phyloP scores from a whole-genome alignment of 148 eudicot species.

The Beta vulgaris region DNA sequence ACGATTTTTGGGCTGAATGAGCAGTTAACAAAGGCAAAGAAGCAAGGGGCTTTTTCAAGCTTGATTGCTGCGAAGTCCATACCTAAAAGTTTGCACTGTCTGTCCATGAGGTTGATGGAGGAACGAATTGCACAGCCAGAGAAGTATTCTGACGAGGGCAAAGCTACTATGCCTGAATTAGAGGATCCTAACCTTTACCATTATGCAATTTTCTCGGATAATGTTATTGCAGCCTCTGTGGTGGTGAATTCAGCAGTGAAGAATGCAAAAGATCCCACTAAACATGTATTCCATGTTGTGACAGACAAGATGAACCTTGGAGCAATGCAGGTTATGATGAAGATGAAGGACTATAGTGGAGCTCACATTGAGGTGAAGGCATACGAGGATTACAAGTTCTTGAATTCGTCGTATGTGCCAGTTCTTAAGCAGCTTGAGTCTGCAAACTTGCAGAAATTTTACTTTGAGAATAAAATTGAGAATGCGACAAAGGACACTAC shows the following conservation, averaged over 20 bases:
- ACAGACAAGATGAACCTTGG: slow-evolving; percentile 96
- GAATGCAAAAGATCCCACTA: slow-evolving; percentile 79
- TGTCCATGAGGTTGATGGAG: slow-evolving; percentile 89
- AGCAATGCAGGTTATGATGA: slow-evolving; percentile 97
- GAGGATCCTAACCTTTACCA: slow-evolving; percentile 88
- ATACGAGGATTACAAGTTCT: slow-evolving; percentile 77
- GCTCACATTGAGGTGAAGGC: slow-evolving; percentile 94
- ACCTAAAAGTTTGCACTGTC: slow-evolving; percentile 86
- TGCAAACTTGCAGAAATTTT: slow-evolving; percentile 75
- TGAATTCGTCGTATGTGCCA: slow-evolving; percentile 88
- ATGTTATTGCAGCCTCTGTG: slow-evolving; percentile 88
- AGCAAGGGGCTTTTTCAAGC: slow-evolving; percentile 94
- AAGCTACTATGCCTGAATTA: slow-evolving; percentile 54
- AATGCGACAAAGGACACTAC: slow-evolving; percentile 90
- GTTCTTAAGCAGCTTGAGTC: slow-evolving; percentile 91
- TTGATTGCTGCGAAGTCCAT: slow-evolving; percentile 95
- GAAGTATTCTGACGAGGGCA: slow-evolving; percentile 72
- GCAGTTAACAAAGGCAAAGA: slow-evolving; percentile 78
- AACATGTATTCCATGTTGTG: slow-evolving; percentile 94
- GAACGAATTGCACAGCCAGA: slow-evolving; percentile 76
- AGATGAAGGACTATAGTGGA: slow-evolving; percentile 79
- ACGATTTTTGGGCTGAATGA: slow-evolving; percentile 76
- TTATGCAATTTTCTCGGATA: slow-evolving; percentile 88
- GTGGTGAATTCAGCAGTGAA: slow-evolving; percentile 90
- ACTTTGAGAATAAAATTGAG: slow-evolving; percentile 82